phyloP scores from a whole-genome alignment of 1,284 basidiomycete genomes.

The Ustilago trichophora region DNA sequence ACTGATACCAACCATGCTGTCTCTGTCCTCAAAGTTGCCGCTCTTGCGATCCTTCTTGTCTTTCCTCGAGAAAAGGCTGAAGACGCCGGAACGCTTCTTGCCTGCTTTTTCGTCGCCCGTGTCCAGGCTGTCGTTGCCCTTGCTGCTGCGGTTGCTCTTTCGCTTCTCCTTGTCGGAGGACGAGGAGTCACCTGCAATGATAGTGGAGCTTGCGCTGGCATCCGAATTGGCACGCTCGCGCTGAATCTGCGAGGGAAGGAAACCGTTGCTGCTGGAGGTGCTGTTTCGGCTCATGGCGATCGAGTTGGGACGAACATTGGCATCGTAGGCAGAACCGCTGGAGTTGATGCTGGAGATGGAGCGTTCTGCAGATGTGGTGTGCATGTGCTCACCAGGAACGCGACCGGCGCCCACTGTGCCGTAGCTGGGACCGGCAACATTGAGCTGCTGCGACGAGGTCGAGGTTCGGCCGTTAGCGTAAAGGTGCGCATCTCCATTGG shows the following conservation, averaged over 20 bases:
- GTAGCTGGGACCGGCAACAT: slow-evolving; percentile 21
- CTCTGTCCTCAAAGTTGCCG: slow-evolving; percentile 46
- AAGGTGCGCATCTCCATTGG: slow-evolving; percentile 9
- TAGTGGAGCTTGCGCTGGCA: slow-evolving; percentile 39
- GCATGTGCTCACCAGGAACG: slow-evolving; percentile 25
- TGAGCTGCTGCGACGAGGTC: slow-evolving; percentile 19
- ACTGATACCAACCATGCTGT: slow-evolving; percentile 44
- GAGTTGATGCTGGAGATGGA: slow-evolving; percentile 46
- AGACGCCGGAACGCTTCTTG: slow-evolving; percentile 63
- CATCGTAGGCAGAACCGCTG: slow-evolving; percentile 14
- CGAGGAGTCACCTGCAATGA: slow-evolving; percentile 24
- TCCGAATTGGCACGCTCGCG: slow-evolving; percentile 53
- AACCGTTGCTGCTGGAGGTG: slow-evolving; percentile 40
- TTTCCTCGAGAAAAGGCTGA: slow-evolving; percentile 60
- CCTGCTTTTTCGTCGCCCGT: slow-evolving; percentile 48
- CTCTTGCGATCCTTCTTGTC: slow-evolving; percentile 63
- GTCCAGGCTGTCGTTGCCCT: slow-evolving; percentile 41
- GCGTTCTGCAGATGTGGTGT: slow-evolving; percentile 45
- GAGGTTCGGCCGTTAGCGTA: slow-evolving; percentile 23
- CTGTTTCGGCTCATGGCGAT: slow-evolving; percentile 38
- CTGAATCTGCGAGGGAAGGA: slow-evolving; percentile 57
- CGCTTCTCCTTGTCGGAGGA: slow-evolving; percentile 44
- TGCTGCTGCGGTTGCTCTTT: slow-evolving; percentile 49
- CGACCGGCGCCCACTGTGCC: slow-evolving; percentile 11
- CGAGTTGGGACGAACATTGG: slow-evolving; percentile 20